Conservation (phyloP, 306 rosid genomes). For the Erythrophleum fordii region DNA sequence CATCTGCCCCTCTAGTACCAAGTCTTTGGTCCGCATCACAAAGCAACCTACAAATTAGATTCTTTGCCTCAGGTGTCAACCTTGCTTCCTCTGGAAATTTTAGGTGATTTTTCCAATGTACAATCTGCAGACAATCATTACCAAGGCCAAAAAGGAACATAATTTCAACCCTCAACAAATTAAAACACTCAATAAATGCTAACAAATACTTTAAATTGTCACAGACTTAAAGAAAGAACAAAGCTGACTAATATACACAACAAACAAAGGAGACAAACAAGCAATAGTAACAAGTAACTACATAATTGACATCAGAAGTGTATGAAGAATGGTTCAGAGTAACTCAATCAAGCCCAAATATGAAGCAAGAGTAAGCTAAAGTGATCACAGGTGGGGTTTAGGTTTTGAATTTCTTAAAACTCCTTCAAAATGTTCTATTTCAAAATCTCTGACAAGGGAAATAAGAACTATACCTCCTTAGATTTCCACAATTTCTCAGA, state of each 20-base stretch:
- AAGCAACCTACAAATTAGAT: constrained; percentile 82
- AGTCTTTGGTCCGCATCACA: constrained; percentile 81
- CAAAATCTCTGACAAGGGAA: background rate
- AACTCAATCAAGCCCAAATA: background rate
- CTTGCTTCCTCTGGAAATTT: constrained; percentile 88
- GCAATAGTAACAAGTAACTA: background rate
- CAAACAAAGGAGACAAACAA: constrained; percentile 12
- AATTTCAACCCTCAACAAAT: background rate
- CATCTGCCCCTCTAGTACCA: constrained; percentile 69
- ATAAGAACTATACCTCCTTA: background rate
- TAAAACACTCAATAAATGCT: constrained; percentile 29
- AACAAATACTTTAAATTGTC: constrained; percentile 1
- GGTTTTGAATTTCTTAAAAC: background rate
- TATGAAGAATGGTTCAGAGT: background rate
- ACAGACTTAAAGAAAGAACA: background rate
- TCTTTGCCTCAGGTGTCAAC: constrained; percentile 82
- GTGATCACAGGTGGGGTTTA: background rate
- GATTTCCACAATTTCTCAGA: background rate
- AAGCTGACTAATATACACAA: background rate
- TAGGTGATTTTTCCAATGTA: constrained; percentile 89
- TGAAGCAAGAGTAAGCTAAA: constrained; percentile 13
- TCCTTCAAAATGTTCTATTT: constrained; percentile 12
- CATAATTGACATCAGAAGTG: constrained; percentile 3
- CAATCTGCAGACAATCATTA: constrained; percentile 61
- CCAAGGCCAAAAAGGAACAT: constrained; percentile 2